Base-by-base conservation (phyloP, 164 flowering plant species). In the Umbellularia californica region DNA sequence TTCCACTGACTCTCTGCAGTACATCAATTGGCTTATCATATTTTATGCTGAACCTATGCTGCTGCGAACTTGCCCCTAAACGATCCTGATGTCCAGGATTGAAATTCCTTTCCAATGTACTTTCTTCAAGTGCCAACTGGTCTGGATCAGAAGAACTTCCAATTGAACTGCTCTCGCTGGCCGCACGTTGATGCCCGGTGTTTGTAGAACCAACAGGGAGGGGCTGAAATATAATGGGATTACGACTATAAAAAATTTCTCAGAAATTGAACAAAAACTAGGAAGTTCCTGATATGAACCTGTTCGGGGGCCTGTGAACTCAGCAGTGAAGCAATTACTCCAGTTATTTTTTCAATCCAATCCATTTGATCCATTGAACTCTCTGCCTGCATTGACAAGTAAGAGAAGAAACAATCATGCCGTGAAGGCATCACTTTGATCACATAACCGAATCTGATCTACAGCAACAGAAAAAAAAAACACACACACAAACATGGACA, bases 261-360 rank as follows among this genome's bases (percentile, higher is more conserved):
- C n/a, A 25, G 24, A 58, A 9, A 20, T 27, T 62, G 25, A 64
- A 68, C 50, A 25, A 70, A 62, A 51, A 68, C 11, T 50, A 30
- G 50, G 24, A 33, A 9, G 55, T 51, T 51, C 25, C 17, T 11
- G 22, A 50, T 69, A 67, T 19, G 69, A 73, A 80, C 85, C 80
- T 78, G 79, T 74, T 78, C 81, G 63, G 85, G 82, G 73, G 88
- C 75, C 80, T 95, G 99, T 52, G 96, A 91, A 84, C 95, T 93
- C 75, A 95, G 86, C 63, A 95, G 81, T 58, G 99, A 96, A 69
- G 99, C 99, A 83, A 94, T 96, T 50, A 96, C 99, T 69, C 99
- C 99, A 17, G 98, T 96, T 80, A 96, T 96, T 87, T 96, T 96
- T 81, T 96, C 99, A 81, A 96, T 89, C 99, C 99, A 96, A 83